Base-by-base conservation (phyloP, 345 rosid species). In the Hibiscus mutabilis region DNA sequence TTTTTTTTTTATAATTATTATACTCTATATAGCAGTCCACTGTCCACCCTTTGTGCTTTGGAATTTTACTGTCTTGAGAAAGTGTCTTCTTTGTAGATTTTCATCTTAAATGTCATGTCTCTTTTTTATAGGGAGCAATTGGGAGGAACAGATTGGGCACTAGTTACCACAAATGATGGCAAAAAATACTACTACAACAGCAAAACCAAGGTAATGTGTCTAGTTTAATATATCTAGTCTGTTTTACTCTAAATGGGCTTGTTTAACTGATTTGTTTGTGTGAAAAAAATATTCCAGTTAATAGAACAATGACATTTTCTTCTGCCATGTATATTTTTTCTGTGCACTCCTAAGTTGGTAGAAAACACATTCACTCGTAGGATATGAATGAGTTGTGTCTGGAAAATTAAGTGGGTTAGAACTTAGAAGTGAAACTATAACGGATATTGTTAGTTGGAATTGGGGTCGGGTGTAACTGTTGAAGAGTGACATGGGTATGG, bases 121-220 rank as follows among this genome's bases (percentile, higher is more conserved):
- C 29, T 73, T 74, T 31, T 73, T 52, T 76, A 46, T 57, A 95
- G 99, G 96, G 97, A 90, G 77, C 76, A 82, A 80, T 76, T 95
- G 82, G 81, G 84, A 69, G 96, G 89, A 76, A 92, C 96, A 21
- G 96, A 90, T 75, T 92, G 99, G 99, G 92, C 87, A 18, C 74
- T 88, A 69, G 86, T 95, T 71, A 84, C 92, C 24, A 92, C 96
- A 70, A 92, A 81, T 77, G 97, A 95, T 78, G 96, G 97, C 27
- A 90, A 88, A 76, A 95, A 86, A 49, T 95, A 92, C 82, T 95
- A 95, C 87, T 89, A 89, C 86, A 90, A 92, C 82, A 86, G 65
- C 82, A 89, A 86, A 86, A 89, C 96, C 25, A 92, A 92, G 97
- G 99, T 89, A 82, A 21, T 59, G 10, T 60, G 1, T 8, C 58